phyloP scores from a whole-genome alignment of 352 stramenopile species.

The Phytophthora pluvialis region DNA sequence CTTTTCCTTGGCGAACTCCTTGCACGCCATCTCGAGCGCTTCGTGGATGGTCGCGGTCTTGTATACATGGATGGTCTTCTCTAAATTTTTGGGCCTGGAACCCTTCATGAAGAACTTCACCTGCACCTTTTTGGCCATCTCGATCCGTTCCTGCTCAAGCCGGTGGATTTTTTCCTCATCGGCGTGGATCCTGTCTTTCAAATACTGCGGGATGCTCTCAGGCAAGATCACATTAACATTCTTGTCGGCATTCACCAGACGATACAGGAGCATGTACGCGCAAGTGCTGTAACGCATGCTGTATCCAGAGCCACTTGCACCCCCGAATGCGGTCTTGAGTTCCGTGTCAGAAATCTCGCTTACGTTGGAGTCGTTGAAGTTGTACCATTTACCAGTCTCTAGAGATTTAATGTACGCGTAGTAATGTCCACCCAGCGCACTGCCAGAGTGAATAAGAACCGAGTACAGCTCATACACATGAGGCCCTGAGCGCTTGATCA shows the following conservation, averaged over 20 bases:
- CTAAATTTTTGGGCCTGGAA: constrained; percentile 63
- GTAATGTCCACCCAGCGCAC: constrained; percentile 92
- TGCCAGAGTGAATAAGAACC: constrained; percentile 93
- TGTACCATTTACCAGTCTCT: constrained; percentile 84
- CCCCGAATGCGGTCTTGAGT: constrained; percentile 78
- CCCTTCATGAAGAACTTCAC: constrained; percentile 86
- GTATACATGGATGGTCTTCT: constrained; percentile 80
- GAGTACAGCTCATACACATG: constrained; percentile 93
- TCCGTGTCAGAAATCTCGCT: constrained; percentile 81
- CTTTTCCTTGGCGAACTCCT: constrained; percentile 68
- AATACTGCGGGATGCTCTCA: constrained; percentile 68
- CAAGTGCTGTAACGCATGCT: constrained; percentile 76
- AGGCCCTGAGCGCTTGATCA: constrained; percentile 69
- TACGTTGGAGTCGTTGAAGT: constrained; percentile 89
- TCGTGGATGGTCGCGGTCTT: constrained; percentile 73
- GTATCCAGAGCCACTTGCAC: constrained; percentile 58
- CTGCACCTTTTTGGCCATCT: constrained; percentile 79
- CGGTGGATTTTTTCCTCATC: constrained; percentile 68
- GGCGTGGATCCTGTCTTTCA: constrained; percentile 67
- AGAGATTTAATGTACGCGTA: constrained; percentile 94
- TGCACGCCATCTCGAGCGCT: constrained; percentile 46
- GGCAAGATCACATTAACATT: constrained; percentile 73
- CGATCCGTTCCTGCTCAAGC: constrained; percentile 68
- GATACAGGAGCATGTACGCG: constrained; percentile 94
- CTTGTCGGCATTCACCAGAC: constrained; percentile 66